phyloP scores from a whole-genome alignment of 2,329 filamentous ascomycete species.

The Colletotrichum sp. region DNA sequence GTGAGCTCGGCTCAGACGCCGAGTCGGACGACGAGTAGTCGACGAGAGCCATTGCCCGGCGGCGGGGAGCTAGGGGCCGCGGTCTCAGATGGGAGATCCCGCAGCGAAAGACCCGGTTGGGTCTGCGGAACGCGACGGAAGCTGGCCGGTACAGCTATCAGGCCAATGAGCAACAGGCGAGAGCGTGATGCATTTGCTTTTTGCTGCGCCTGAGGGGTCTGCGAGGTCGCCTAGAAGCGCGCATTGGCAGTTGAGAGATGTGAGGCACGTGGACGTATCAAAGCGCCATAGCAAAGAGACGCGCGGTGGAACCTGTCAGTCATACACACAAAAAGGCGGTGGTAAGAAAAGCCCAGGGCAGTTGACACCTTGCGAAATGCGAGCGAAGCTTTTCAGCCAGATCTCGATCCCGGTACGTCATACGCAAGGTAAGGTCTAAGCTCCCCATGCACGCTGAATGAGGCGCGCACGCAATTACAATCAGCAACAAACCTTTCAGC shows the following conservation, averaged over 20 bases:
- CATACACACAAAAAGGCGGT: neutral
- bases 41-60: conserved; percentile 62
- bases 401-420: conserved; percentile 5
- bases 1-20: conserved; percentile 34
- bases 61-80: neutral
- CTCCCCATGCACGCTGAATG: neutral
- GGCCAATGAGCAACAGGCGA: neutral
- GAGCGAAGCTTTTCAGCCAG: conserved; percentile 3
- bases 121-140: neutral
- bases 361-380: neutral
- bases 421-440: neutral
- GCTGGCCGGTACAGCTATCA: neutral
- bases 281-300: neutral
- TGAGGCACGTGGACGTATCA: neutral
- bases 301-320: neutral
- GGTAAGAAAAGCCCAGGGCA: neutral
- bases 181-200: neutral
- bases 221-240: neutral
- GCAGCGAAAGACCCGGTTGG: neutral
- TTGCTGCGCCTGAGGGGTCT: neutral
- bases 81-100: neutral
- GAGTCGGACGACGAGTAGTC: conserved; percentile 62
- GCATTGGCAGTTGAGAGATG: neutral
- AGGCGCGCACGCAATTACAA: neutral
- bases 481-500: neutral